Conservation (phyloP, 2,329 filamentous ascomycete species). For the Pseudogymnoascus sp. region DNA sequence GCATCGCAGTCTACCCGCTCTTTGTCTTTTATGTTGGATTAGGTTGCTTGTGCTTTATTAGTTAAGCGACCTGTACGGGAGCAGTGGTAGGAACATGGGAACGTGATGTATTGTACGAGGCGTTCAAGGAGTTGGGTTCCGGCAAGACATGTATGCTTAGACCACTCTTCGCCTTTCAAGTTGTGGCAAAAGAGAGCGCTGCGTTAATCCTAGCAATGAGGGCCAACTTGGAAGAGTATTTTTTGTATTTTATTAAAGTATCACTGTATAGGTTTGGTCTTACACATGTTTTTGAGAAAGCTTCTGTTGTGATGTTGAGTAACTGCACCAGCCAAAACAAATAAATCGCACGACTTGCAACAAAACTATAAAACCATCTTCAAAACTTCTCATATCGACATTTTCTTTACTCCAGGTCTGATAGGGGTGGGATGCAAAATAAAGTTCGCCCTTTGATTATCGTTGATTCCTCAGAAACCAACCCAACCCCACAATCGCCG, state of each 20-base stretch:
- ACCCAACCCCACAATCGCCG: not conserved
- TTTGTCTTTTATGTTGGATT: constrained; percentile 92
- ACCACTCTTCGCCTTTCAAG: not conserved
- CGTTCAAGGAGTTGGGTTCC: constrained; percentile 3
- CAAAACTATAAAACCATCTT: not conserved
- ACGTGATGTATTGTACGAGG: constrained; percentile 2
- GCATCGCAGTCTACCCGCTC: constrained; percentile 86
- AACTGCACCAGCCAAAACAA: not conserved
- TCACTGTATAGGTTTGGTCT: not conserved
- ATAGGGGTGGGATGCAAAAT: not conserved
- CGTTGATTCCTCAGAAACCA: not conserved
- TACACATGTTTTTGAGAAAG: not conserved
- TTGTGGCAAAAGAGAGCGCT: not conserved
- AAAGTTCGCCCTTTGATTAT: not conserved
- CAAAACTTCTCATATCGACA: not conserved
- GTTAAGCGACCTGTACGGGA: constrained; percentile 41
- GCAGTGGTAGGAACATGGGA: not conserved
- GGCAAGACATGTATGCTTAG: constrained; percentile 4
- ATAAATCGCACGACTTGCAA: not conserved
- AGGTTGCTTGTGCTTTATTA: constrained; percentile 95
- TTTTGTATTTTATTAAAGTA: not conserved
- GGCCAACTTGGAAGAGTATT: not conserved
- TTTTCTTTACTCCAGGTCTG: not conserved
- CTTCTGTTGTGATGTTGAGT: not conserved
- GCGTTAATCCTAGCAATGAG: not conserved